Evolutionary conservation across 2,329 filamentous ascomycete genomes (phyloP).

Genomic region (Dothiorella sarmentorum): DNA sequence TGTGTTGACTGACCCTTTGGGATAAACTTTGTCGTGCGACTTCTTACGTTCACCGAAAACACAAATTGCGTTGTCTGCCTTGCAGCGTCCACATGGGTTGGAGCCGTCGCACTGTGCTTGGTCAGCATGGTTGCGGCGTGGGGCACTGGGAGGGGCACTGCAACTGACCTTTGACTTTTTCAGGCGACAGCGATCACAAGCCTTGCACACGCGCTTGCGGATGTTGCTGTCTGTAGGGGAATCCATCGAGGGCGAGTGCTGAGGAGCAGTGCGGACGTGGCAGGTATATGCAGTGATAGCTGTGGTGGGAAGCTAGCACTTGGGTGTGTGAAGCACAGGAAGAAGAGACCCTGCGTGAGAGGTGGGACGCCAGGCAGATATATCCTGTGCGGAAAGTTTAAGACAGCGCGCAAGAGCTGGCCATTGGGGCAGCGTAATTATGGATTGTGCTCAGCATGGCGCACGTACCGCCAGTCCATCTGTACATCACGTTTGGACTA

Average conservation of each 20-base stretch:
- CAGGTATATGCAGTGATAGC: neutral
- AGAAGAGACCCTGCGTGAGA: slow-evolving; percentile 4
- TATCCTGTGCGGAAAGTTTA: slow-evolving; percentile 18
- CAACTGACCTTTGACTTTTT: slow-evolving; percentile 64
- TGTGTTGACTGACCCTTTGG: slow-evolving; percentile 60
- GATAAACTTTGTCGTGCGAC: slow-evolving; percentile 64
- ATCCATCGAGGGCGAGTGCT: slow-evolving; percentile 38
- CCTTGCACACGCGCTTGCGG: slow-evolving; percentile 63
- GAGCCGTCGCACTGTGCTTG: slow-evolving; percentile 55
- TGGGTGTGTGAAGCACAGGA: neutral
- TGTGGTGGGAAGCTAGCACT: slow-evolving; percentile 34
- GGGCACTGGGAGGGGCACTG: neutral
- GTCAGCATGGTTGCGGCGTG: slow-evolving; percentile 20
- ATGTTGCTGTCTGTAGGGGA: slow-evolving; percentile 43
- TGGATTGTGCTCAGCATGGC: slow-evolving; percentile 19
- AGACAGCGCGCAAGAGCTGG: slow-evolving; percentile 15
- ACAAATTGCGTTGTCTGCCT: slow-evolving; percentile 62
- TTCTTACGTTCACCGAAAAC: slow-evolving; percentile 65
- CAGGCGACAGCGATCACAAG: slow-evolving; percentile 62
- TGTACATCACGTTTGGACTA: slow-evolving; percentile 20
- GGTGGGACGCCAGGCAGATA: slow-evolving; percentile 15
- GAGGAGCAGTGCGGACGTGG: neutral
- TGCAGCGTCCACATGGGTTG: slow-evolving; percentile 59
- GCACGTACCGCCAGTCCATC: slow-evolving; percentile 19
- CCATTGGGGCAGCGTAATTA: slow-evolving; percentile 15